Evolutionary conservation across 2,329 filamentous ascomycete genomes (phyloP).

Genomic region (Diaporthe aspalathi): DNA sequence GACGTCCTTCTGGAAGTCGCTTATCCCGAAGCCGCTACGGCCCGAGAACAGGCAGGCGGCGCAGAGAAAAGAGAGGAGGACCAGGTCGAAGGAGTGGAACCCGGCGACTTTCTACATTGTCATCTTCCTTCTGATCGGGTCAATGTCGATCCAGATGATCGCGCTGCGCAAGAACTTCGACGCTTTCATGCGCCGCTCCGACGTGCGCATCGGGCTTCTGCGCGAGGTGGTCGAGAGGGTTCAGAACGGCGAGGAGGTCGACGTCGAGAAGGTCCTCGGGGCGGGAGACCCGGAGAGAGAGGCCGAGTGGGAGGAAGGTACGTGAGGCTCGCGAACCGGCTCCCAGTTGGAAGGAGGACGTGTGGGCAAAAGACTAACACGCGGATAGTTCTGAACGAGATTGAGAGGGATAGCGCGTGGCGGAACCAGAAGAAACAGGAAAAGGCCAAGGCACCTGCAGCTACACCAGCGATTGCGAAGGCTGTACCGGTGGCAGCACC

Average conservation of each 20-base stretch:
- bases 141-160: conserved; percentile 95
- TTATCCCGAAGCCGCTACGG: conserved; percentile 77
- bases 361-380: conserved; percentile 18
- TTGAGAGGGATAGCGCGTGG: conserved; percentile 71
- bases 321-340: conserved; percentile 43
- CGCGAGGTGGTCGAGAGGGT: conserved; percentile 80
- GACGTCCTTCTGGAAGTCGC: conserved; percentile 73
- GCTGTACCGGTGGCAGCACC: conserved; percentile 42
- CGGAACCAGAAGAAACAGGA: conserved; percentile 60
- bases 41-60: conserved; percentile 49
- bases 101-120: conserved; percentile 85
- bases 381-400: conserved; percentile 69
- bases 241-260: conserved; percentile 79
- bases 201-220: conserved; percentile 81
- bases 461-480: conserved; percentile 42
- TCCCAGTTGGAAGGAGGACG: conserved; percentile 12
- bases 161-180: conserved; percentile 79
- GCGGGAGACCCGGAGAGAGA: conserved; percentile 81
- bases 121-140: conserved; percentile 89
- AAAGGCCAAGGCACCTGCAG: conserved; percentile 50
- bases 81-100: conserved; percentile 76
- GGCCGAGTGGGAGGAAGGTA: conserved; percentile 88
- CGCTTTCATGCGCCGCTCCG: conserved; percentile 78
- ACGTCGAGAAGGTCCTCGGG: conserved; percentile 85
- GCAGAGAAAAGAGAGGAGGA: conserved; percentile 47